These are phyloP conservation scores for Tuber borchii DNA, from an alignment of 495 filamentous ascomycete genomes.

Conservation along the genomic window DNA sequence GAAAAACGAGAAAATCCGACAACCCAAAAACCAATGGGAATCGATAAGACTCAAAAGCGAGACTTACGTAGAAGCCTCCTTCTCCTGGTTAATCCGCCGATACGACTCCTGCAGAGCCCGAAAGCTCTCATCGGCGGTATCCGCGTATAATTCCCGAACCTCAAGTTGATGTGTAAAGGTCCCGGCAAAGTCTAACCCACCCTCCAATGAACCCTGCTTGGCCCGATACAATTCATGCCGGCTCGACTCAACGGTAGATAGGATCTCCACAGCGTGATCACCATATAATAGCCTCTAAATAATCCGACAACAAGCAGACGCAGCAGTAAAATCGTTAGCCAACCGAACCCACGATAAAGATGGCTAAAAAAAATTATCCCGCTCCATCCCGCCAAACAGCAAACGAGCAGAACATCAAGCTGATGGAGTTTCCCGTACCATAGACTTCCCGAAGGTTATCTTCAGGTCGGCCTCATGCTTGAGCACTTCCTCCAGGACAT, in stretches of 20 bases:
- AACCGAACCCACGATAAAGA: conserved; percentile 35
- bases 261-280: conserved; percentile 51
- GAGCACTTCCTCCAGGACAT: conserved; percentile 50
- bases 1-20: conserved; percentile 12
- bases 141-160: conserved; percentile 53
- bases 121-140: conserved; percentile 44
- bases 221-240: conserved; percentile 52
- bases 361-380: background rate
- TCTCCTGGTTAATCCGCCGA: conserved; percentile 35
- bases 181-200: conserved; percentile 51
- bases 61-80: conserved; percentile 42
- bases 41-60: conserved; percentile 9
- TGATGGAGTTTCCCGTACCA: conserved; percentile 43
- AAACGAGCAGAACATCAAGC: conserved; percentile 37
- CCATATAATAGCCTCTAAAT: conserved; percentile 51
- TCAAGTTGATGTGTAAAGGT: conserved; percentile 54
- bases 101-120: conserved; percentile 29
- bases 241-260: conserved; percentile 48
- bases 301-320: conserved; percentile 47
- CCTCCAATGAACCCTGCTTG: conserved; percentile 34
- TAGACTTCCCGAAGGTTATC: conserved; percentile 46
- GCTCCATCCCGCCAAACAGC: conserved; percentile 23
- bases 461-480: conserved; percentile 48
- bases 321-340: conserved; percentile 37
- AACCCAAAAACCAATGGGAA: conserved; percentile 3